A percentile compares a stretch with the other conserved stretches of the same genome.
These are phyloP conservation scores for Neurospora sp. DNA, from an alignment of 495 filamentous ascomycete species.

Conservation along the genomic window DNA sequence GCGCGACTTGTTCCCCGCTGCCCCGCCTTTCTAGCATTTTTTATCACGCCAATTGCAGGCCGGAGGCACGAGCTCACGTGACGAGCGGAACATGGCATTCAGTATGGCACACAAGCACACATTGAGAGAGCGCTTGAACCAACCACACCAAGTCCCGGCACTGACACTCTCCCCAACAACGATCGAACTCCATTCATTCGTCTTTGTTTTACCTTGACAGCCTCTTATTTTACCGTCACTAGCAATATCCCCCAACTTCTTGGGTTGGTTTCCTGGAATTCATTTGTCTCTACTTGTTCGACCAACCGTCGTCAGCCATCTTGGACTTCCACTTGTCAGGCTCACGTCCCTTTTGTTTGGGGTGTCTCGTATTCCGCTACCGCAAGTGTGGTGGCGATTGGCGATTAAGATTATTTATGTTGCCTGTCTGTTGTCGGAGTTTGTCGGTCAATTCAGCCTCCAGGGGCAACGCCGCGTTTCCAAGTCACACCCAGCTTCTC, in stretches of 20 bases:
- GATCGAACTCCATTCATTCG: neutral
- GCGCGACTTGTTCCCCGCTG: neutral
- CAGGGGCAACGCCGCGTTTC: neutral
- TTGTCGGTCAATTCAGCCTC: neutral
- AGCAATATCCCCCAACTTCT: neutral
- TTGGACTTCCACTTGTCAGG: neutral
- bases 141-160: neutral
- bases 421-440: neutral
- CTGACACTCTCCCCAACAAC: neutral
- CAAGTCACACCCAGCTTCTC: neutral
- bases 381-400: neutral
- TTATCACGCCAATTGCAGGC: neutral
- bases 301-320: neutral
- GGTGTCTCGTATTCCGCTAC: neutral
- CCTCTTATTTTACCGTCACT: neutral
- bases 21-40: neutral
- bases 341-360: neutral
- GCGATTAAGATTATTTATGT: neutral
- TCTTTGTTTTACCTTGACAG: neutral
- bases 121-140: neutral
- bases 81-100: neutral
- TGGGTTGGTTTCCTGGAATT: neutral
- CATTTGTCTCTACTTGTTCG: neutral
- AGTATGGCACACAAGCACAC: neutral
- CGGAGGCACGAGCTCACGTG: neutral